Conservation (phyloP, 805 yeast species). For the Pichia scutulata region DNA sequence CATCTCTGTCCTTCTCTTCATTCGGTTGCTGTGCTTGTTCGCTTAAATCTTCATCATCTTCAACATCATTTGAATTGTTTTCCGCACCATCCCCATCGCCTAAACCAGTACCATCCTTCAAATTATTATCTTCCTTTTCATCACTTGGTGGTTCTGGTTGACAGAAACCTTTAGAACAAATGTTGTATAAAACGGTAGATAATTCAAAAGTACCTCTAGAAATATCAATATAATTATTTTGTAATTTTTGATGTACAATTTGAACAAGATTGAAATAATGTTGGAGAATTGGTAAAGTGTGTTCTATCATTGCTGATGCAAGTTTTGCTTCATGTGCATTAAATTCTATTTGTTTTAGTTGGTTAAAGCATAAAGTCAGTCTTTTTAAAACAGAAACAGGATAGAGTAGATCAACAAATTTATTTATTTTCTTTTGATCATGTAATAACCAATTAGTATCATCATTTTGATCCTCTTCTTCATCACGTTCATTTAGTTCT, state of each 20-base stretch:
- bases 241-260: constrained; percentile 36
- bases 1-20: constrained; percentile 62
- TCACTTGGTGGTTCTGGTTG: constrained; percentile 76
- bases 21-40: constrained; percentile 69
- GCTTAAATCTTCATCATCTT: constrained; percentile 82
- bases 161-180: constrained; percentile 84
- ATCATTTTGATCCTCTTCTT: constrained; percentile 33
- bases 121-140: constrained; percentile 47
- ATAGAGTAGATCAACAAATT: constrained; percentile 32
- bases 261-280: constrained; percentile 49
- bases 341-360: constrained; percentile 33
- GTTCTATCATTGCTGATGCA: constrained; percentile 42
- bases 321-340: constrained; percentile 30
- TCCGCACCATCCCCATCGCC: constrained; percentile 76
- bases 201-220: constrained; percentile 59
- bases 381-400: constrained; percentile 16
- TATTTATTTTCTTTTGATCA: constrained; percentile 38
- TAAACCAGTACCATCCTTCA: constrained; percentile 89
- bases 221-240: constrained; percentile 42
- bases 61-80: constrained; percentile 75
- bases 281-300: constrained; percentile 54
- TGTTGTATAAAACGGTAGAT: constrained; percentile 43
- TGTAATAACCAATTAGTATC: constrained; percentile 49
- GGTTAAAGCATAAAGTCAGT: constrained; percentile 23
- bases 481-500: not conserved